These are phyloP conservation scores for Annulohypoxylon nitens DNA, from an alignment of 495 filamentous ascomycete genomes.

Conservation along the genomic window DNA sequence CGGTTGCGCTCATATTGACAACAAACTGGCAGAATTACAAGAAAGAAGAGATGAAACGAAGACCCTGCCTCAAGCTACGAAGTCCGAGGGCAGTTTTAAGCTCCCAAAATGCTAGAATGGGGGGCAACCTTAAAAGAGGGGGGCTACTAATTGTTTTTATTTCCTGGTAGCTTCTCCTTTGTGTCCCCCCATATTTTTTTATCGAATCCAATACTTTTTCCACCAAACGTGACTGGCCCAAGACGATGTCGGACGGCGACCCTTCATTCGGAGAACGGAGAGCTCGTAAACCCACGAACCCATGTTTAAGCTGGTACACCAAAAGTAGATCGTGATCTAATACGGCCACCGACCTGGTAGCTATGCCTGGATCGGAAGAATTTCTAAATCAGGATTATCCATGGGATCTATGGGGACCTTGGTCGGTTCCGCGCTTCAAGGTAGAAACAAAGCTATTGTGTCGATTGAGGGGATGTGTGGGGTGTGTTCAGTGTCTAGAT, in stretches of 20 bases:
- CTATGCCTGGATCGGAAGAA: constrained; percentile 35
- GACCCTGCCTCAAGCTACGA: neutral
- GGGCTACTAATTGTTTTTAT: constrained; percentile 39
- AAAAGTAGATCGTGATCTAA: constrained; percentile 32
- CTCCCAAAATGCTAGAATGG: constrained; percentile 12
- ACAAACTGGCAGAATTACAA: neutral
- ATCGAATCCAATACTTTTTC: constrained; percentile 28
- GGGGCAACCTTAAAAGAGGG: constrained; percentile 39
- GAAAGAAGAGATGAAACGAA: constrained; percentile 8
- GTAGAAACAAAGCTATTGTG: constrained; percentile 32
- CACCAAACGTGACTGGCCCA: constrained; percentile 33
- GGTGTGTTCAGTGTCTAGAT: constrained; percentile 12
- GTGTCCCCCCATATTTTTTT: constrained; percentile 29
- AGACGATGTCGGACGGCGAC: constrained; percentile 43
- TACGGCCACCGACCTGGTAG: constrained; percentile 36
- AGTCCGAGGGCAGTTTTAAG: constrained; percentile 31
- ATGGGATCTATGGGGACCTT: constrained; percentile 6
- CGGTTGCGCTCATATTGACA: constrained; percentile 49
- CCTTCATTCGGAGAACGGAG: constrained; percentile 18
- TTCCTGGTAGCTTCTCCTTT: constrained; percentile 20
- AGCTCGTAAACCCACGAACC: neutral
- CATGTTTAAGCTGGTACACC: constrained; percentile 21
- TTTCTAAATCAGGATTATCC: constrained; percentile 34
- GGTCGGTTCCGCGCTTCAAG: constrained; percentile 28
- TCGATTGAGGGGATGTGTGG: constrained; percentile 44